phyloP scores from a whole-genome alignment of 371 early-diverging fungal genomes.

The Mortierella sp. region DNA sequence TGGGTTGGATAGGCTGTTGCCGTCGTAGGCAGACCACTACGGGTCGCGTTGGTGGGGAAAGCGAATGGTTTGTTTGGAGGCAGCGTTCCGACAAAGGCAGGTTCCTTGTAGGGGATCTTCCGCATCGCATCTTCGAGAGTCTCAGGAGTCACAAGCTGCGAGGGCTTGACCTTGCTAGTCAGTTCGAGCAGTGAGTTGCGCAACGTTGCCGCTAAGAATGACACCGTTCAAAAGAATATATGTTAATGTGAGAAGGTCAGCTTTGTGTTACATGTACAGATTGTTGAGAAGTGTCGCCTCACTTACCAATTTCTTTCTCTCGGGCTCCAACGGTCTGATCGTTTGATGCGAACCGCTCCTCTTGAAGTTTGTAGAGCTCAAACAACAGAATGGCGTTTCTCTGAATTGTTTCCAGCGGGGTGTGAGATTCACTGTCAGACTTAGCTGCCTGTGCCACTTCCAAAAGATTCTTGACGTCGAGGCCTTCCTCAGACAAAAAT shows the following conservation, averaged over 20 bases:
- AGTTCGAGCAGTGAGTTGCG: constrained; percentile 57
- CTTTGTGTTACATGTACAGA: too few species aligned
- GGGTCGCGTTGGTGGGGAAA: constrained; percentile 57
- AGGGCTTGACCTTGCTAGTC: constrained; percentile 59
- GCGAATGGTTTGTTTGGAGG: constrained; percentile 68
- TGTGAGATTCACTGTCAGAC: constrained; percentile 1
- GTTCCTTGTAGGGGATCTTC: constrained; percentile 58
- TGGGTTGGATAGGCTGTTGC: constrained; percentile 23
- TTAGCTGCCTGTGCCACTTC: background rate
- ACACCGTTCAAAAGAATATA: background rate
- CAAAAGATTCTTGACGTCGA: constrained; percentile 27
- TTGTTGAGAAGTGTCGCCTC: too few species aligned
- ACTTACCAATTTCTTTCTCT: constrained; percentile 42
- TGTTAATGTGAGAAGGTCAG: background rate
- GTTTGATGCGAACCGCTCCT: constrained; percentile 46
- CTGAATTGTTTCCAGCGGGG: constrained; percentile 35
- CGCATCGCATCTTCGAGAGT: constrained; percentile 62
- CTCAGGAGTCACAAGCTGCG: constrained; percentile 52
- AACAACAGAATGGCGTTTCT: constrained; percentile 33
- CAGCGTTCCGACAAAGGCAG: constrained; percentile 64
- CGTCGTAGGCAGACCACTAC: constrained; percentile 29
- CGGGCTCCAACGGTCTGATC: constrained; percentile 36
- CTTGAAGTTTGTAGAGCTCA: constrained; percentile 45
- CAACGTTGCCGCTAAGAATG: constrained; percentile 55
- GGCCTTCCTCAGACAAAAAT: constrained; percentile 30